phyloP scores from a whole-genome alignment of 1,284 basidiomycete species.

The Vanrija sp. region DNA sequence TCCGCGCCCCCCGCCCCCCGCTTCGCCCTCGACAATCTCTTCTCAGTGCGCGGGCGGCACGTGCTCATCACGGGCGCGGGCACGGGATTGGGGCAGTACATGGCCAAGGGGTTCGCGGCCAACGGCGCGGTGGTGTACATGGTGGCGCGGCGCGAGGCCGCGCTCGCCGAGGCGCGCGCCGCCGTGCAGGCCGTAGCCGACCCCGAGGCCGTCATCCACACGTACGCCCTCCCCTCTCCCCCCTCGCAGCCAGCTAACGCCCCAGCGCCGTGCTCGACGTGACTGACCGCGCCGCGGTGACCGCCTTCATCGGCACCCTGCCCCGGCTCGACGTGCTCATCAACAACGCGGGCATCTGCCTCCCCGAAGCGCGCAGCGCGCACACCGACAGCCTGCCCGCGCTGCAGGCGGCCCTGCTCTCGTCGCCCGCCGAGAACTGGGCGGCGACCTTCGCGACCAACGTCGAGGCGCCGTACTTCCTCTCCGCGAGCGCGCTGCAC shows the following conservation, averaged over 20 bases:
- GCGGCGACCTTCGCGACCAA: constrained; percentile 19
- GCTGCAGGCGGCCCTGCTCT: constrained; percentile 20
- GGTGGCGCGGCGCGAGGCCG: constrained; percentile 15
- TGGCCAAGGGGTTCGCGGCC: constrained; percentile 26
- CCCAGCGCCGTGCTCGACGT: constrained; percentile 17
- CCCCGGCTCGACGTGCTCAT: constrained; percentile 21
- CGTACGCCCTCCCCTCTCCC: constrained; percentile 3
- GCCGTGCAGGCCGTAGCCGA: constrained; percentile 7
- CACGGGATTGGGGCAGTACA: constrained; percentile 25
- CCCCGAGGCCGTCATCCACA: constrained; percentile 10
- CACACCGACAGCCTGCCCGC: constrained; percentile 20
- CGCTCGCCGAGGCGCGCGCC: constrained; percentile 20
- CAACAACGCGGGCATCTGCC: constrained; percentile 24
- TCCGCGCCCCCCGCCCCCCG: too few relatives aligned
- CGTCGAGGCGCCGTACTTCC: constrained; percentile 21
- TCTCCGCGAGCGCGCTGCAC: constrained; percentile 21
- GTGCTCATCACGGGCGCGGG: constrained; percentile 27
- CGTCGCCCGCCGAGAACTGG: constrained; percentile 20
- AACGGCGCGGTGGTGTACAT: constrained; percentile 24
- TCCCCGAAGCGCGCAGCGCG: constrained; percentile 19
- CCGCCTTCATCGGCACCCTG: constrained; percentile 4
- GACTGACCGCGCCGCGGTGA: constrained; percentile 14
- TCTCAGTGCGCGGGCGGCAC: constrained; percentile 21
- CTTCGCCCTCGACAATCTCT: constrained; percentile 15
- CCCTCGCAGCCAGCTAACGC: background rate